A percentile compares a stretch with the other conserved stretches of the same genome.
Conservation (phyloP, 176 grass and related monocot species). For the Juncus effusus region DNA sequence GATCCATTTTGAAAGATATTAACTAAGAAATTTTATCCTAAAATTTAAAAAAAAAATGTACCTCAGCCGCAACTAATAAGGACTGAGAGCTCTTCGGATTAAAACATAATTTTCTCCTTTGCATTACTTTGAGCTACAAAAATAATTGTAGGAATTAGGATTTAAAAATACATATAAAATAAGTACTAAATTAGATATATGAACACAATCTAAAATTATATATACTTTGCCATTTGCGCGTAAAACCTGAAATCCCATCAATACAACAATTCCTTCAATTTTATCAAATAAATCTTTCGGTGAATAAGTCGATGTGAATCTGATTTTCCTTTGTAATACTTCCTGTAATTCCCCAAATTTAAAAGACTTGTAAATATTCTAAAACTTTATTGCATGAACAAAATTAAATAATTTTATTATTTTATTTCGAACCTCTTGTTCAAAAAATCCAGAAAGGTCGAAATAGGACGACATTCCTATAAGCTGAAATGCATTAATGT, state of each 20-base stretch:
- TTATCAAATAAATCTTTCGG: conserved; percentile 79
- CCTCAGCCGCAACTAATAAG: conserved; percentile 63
- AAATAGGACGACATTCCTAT: conserved; percentile 96
- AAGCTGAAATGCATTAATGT: conserved; percentile 95
- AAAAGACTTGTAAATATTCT: not conserved
- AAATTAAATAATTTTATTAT: too few relatives aligned
- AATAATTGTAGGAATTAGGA: not conserved
- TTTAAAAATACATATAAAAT: conserved; percentile 8
- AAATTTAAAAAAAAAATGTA: conserved; percentile 36
- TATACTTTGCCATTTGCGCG: conserved; percentile 66
- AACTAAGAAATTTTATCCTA: not conserved
- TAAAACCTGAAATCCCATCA: conserved; percentile 72
- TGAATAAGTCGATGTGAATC: conserved; percentile 77
- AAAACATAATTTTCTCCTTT: conserved; percentile 43
- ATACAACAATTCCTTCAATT: conserved; percentile 57
- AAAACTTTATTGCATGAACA: too few relatives aligned
- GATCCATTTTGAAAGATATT: not conserved
- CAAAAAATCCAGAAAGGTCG: conserved; percentile 95
- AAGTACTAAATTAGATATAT: conserved; percentile 8
- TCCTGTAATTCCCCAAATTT: conserved; percentile 43
- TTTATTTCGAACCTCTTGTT: conserved; percentile 62
- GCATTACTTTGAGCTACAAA: conserved; percentile 63
- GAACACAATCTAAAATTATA: not conserved
- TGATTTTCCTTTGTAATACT: conserved; percentile 76
- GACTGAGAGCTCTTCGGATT: conserved; percentile 32